Evolutionary conservation across 768 basidiomycete species (phyloP).

Genomic region (Kwoniella europaea): DNA sequence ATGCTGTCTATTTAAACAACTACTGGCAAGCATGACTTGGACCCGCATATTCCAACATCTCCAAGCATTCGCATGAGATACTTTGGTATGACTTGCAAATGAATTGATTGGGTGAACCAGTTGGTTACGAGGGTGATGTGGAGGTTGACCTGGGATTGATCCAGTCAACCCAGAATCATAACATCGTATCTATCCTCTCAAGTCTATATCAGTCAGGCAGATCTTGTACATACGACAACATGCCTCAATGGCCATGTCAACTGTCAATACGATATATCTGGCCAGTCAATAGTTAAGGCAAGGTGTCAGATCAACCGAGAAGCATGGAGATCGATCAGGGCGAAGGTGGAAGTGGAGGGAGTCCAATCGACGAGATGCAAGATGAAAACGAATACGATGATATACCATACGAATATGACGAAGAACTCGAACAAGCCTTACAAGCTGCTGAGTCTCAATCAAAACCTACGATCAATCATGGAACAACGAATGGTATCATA

Average conservation of each 20-base stretch:
- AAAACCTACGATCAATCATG: neutral
- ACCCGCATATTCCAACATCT: too few species aligned
- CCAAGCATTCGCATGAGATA: too few species aligned
- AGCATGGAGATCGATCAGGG: neutral
- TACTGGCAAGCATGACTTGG: too few species aligned
- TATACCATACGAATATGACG: constrained; percentile 25
- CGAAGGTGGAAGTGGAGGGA: constrained; percentile 5
- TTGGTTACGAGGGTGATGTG: too few species aligned
- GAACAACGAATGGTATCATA: neutral
- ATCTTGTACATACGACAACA: too few species aligned
- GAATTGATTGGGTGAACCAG: too few species aligned
- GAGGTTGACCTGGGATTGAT: too few species aligned
- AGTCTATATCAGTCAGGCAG: too few species aligned
- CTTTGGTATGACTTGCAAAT: too few species aligned
- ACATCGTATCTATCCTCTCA: too few species aligned
- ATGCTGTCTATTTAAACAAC: neutral
- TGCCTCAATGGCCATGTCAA: too few species aligned
- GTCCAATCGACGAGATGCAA: neutral
- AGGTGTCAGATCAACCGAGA: neutral
- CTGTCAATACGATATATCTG: neutral
- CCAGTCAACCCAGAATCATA: too few species aligned
- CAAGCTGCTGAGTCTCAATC: constrained; percentile 30
- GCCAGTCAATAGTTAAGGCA: neutral
- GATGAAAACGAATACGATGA: constrained; percentile 21
- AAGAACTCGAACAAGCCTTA: constrained; percentile 39